Base-by-base conservation (phyloP, 2,329 filamentous ascomycete genomes). In the Rugonectria rugulosa region DNA sequence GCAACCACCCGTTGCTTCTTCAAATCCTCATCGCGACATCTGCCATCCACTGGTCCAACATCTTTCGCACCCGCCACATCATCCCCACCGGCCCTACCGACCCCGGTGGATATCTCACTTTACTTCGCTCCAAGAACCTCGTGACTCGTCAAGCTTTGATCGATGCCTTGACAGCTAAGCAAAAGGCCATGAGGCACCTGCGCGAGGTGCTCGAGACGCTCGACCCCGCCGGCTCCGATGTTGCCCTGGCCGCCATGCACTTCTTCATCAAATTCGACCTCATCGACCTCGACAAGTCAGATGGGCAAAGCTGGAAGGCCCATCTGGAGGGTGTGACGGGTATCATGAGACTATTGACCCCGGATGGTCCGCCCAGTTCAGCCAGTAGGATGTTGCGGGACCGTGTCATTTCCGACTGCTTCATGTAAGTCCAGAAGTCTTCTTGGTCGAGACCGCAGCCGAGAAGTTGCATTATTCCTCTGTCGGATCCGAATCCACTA, bases 191-290 rank as follows among this genome's bases (percentile, higher is more conserved):
- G 63, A 73, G 70, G 57, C 73, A 76, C 48, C 68, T 81, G 15
- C 74, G 75, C 36, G 64, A 61, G 20, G 72, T 78, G 12, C 68
- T 81, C 10, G 71, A 76, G 17, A 71, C 73, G 15, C 64, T 72
- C 32, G 71, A 76, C 47, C 68, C 73, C 6, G 73, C 70, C 2
- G 76, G 76, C n/a, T 77, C 73, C 40, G 78, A 81, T 58, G 76
- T 80, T 26, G 68, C 79, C 23, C 68, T 81, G 14, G 79, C 79
- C 8, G 78, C 79, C 2, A 75, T 80, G 53, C 73, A 81, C 44
- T 81, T 81, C 65, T 81, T 81, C 53, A 73, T 82, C 67, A 80
- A 80, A 56, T 79, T 82, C 56, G 73, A 81, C 45, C 69, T 82
- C n/a, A 78, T 82, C 40, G 79, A 82, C 57, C 66, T 79, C 10